These are phyloP conservation scores for Leishmania major DNA, from an alignment of 208 protist genomes.

Conservation along the genomic window DNA sequence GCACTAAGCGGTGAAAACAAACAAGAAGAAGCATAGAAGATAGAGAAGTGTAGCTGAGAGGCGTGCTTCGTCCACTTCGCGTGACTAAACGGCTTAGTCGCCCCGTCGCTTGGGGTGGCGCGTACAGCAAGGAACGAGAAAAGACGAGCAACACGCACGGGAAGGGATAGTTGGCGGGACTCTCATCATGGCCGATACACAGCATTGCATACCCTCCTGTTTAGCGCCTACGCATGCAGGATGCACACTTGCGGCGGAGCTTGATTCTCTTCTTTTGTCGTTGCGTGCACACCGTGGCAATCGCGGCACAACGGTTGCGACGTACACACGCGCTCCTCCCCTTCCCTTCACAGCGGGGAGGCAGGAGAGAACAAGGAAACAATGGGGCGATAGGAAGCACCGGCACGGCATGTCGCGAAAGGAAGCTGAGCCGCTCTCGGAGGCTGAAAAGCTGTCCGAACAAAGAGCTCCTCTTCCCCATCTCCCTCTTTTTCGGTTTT, in stretches of 20 bases:
- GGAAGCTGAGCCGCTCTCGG: neutral
- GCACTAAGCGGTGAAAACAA: neutral
- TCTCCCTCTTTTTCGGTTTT: neutral
- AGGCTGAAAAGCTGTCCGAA: neutral
- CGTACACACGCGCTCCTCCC: neutral
- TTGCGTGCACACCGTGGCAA: neutral
- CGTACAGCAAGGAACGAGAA: neutral
- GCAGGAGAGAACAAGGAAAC: neutral
- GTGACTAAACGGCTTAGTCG: neutral
- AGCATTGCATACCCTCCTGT: neutral
- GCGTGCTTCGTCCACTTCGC: neutral
- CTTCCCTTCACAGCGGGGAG: too few species aligned
- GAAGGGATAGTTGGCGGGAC: neutral
- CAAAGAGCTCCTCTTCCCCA: constrained; percentile 1
- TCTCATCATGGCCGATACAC: neutral
- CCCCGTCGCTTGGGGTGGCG: neutral
- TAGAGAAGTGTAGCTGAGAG: neutral
- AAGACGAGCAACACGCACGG: neutral
- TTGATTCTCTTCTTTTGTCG: neutral
- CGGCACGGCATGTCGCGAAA: neutral
- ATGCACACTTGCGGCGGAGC: neutral
- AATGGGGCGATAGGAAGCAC: neutral
- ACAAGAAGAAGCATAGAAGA: neutral
- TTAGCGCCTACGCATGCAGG: neutral
- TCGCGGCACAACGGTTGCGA: neutral